These are phyloP conservation scores for Triadica sebifera DNA, from an alignment of 345 rosid species.

Conservation along the genomic window DNA sequence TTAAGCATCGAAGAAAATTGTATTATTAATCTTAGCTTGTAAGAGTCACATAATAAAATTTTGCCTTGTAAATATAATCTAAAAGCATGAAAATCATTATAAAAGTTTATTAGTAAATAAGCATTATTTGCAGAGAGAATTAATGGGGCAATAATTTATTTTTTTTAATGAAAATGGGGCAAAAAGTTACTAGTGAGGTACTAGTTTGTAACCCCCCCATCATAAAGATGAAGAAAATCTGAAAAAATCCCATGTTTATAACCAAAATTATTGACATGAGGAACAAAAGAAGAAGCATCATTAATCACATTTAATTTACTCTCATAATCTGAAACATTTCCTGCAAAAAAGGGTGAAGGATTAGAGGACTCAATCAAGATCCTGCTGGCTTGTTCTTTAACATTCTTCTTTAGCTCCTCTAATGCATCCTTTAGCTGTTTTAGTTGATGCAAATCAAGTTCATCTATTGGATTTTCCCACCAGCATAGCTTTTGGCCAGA, in stretches of 20 bases:
- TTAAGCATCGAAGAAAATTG: background rate
- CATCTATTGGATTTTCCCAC: slow-evolving; percentile 27
- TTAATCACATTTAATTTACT: slow-evolving; percentile 13
- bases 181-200: background rate
- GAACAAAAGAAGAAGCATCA: background rate
- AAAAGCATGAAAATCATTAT: too few species aligned
- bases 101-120: too few species aligned
- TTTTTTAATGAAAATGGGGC: too few species aligned
- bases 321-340: slow-evolving; percentile 10
- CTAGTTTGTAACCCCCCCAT: slow-evolving; percentile 13
- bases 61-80: background rate
- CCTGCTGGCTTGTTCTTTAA: slow-evolving; percentile 3
- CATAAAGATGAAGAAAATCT: background rate
- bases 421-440: slow-evolving; percentile 16
- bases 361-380: slow-evolving; percentile 16
- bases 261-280: slow-evolving; percentile 6
- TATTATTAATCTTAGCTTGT: background rate
- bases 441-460: slow-evolving; percentile 13
- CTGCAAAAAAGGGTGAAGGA: slow-evolving; percentile 11
- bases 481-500: slow-evolving; percentile 6
- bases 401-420: slow-evolving; percentile 15
- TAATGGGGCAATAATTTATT: background rate
- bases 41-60: background rate
- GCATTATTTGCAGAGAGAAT: too few species aligned
- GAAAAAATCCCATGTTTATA: slow-evolving; percentile 17